Percentiles rank a stretch among this genome's conserved stretches.
Conservation (phyloP, 2,329 filamentous ascomycete species). For the Apiospora malaysiana region DNA sequence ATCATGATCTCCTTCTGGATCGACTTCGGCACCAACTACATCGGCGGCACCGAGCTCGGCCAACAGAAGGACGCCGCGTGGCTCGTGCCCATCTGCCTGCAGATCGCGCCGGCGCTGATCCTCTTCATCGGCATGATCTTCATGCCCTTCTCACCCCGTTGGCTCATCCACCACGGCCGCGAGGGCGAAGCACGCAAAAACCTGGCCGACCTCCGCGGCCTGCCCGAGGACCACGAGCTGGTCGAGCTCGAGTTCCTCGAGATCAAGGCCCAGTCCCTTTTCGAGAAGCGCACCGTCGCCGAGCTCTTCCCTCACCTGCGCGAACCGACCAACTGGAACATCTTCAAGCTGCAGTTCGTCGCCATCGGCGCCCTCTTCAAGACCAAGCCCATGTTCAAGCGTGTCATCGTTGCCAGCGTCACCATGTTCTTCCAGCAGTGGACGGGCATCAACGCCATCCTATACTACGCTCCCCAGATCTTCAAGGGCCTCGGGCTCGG, state of each 20-base stretch:
- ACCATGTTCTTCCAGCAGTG: constrained; percentile 67
- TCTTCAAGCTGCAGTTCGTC: constrained; percentile 72
- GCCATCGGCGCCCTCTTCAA: constrained; percentile 69
- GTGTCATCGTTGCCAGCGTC: constrained; percentile 67
- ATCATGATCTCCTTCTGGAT: constrained; percentile 72
- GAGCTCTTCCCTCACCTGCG: constrained; percentile 71
- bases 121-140: constrained; percentile 75
- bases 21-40: constrained; percentile 69
- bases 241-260: constrained; percentile 81
- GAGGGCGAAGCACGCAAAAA: constrained; percentile 70
- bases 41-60: constrained; percentile 55
- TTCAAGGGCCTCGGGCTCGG: constrained; percentile 69
- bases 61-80: constrained; percentile 72
- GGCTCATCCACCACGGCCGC: constrained; percentile 68
- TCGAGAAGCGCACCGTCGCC: constrained; percentile 74
- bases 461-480: constrained; percentile 75
- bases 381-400: constrained; percentile 69
- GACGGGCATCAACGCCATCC: constrained; percentile 60
- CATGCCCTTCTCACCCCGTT: constrained; percentile 81
- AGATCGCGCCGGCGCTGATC: constrained; percentile 70
- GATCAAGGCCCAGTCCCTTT: constrained; percentile 79
- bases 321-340: constrained; percentile 65
- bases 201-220: constrained; percentile 67
- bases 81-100: constrained; percentile 75
- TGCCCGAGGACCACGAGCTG: constrained; percentile 67